Evolutionary conservation across 345 rosid genomes (phyloP), one percentile per base, ranked within the genome.

Genomic region (Salix dunnii): DNA sequence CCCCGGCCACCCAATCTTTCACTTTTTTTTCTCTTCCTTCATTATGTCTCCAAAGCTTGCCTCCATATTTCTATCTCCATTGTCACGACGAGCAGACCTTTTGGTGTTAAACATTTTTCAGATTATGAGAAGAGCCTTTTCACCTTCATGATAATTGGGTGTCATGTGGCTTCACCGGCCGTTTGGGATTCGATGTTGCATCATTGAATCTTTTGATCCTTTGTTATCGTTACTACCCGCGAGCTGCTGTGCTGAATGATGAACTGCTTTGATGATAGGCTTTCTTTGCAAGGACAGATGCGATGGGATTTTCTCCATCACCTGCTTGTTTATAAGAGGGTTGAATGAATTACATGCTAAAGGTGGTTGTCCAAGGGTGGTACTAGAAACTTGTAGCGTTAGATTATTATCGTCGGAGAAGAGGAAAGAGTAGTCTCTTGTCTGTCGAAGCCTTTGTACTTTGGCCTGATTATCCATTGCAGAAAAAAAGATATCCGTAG

Each of bases 351-450:
- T 35, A 40, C 46, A 40, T 17, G 90, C 71, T 5, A 27, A 78
- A 38, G 86, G 74, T 80, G 30, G 84, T n/a, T n/a, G 16, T 16
- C 1, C 66, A 66, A 85, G 42, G 81, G 80, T 79, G 88, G 73
- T 68, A 63, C 69, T 74, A 82, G 70, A 64, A 81, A 40, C n/a
- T n/a, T 61, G 87, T 70, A 75, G 91, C 97, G 92, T 60, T 86
- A 84, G 64, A 78, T 75, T 87, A 27, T 82, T 67, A 35, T 93
- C 91, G 67, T 91, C 91, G 12, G 92, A 87, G 10, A 87, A 76
- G 38, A 93, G 83, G 73, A 91, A 95, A 9, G 98, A 96, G 86
- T 96, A 93, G 78, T 96, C 99, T 79, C 98, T 85, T 18, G 90
- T 79, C 65, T 82, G 89, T 82, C 87, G 90, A 12, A 91, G 85